Evolutionary conservation across 2,329 filamentous ascomycete genomes (phyloP), one percentile per base, ranked within the genome.

Genomic region (Ophiocordyceps polyrhachis-furcata): DNA sequence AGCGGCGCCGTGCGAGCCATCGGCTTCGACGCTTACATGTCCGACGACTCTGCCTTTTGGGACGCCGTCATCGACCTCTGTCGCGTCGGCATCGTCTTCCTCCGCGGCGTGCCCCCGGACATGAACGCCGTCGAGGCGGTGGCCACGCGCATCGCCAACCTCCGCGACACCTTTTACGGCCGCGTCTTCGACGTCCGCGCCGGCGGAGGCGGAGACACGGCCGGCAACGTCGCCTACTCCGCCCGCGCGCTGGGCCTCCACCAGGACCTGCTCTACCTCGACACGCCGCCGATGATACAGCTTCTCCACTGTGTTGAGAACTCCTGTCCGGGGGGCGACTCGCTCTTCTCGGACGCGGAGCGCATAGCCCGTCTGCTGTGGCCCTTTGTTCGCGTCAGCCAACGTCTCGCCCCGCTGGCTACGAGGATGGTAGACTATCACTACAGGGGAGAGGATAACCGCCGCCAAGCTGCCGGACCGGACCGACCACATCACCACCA

Each of bases 161-260:
- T 95, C 23, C 82, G 86, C 55, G 79, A 86, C 53, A 91, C 88
- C 8, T 91, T 96, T 57, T 96, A 96, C 60, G 91, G 91, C 40
- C 69, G 72, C 52, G 93, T 86, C 0, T 96, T 88, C 78, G 83
- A 95, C 60, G 89, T 96, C 13, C 75, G 78, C 45, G 85, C 80
- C 4, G 35, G 7, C 11, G 35, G 35, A 38, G 35, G n/a, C 7
- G 5, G 4, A 19, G 35, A 38, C 5, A 12, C n/a, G n/a, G 35
- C 35, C 7, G 11, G 35, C 57, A 96, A 96, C 58, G 83, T 95
- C 4, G 89, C 91, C 11, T 87, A 96, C 63, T 95, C 89, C 1
- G 80, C 74, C 55, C 72, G 80, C 43, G 80, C 79, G 55, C 76
- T 96, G 1, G 84, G 83, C 15, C 78, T 95, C 42, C 91, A 98